Percentiles rank a stretch among this genome's conserved stretches.
These are phyloP conservation scores for Litsea cubeba DNA, from an alignment of 164 flowering plant genomes.

Conservation along the genomic window DNA sequence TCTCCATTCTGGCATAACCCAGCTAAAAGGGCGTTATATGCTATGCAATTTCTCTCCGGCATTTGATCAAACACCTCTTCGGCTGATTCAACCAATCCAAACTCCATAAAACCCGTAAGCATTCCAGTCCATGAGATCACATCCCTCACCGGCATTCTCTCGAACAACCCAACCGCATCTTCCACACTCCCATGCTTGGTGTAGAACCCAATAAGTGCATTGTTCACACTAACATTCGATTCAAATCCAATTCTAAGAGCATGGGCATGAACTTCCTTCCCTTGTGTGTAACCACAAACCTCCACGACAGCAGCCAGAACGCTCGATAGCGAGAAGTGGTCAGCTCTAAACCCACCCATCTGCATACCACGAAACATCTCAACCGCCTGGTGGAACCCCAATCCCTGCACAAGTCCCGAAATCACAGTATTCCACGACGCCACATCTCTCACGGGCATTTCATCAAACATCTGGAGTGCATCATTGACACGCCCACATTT, in stretches of 20 bases:
- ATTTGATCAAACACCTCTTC: constrained; percentile 47
- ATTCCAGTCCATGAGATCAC: constrained; percentile 72
- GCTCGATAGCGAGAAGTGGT: constrained; percentile 57
- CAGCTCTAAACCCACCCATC: constrained; percentile 35
- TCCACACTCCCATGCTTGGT: constrained; percentile 44
- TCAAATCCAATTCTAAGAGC: constrained; percentile 56
- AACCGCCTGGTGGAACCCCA: constrained; percentile 41
- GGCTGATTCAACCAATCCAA: constrained; percentile 60
- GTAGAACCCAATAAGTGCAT: constrained; percentile 75
- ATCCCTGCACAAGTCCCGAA: constrained; percentile 47
- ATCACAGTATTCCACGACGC: constrained; percentile 79
- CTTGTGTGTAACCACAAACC: constrained; percentile 24
- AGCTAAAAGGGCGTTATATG: constrained; percentile 66
- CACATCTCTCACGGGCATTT: constrained; percentile 58
- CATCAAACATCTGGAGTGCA: constrained; percentile 56
- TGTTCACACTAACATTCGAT: constrained; percentile 55
- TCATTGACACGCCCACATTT: constrained; percentile 35
- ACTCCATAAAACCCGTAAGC: constrained; percentile 62
- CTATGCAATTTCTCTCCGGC: constrained; percentile 58
- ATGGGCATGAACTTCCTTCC: constrained; percentile 63
- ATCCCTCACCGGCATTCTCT: constrained; percentile 52
- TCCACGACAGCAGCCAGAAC: constrained; percentile 55
- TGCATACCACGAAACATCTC: constrained; percentile 52
- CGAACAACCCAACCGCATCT: constrained; percentile 44
- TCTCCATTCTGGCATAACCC: constrained; percentile 63